Base-by-base conservation (phyloP, 805 yeast genomes). In the Metschnikowia baotianmanensis region DNA sequence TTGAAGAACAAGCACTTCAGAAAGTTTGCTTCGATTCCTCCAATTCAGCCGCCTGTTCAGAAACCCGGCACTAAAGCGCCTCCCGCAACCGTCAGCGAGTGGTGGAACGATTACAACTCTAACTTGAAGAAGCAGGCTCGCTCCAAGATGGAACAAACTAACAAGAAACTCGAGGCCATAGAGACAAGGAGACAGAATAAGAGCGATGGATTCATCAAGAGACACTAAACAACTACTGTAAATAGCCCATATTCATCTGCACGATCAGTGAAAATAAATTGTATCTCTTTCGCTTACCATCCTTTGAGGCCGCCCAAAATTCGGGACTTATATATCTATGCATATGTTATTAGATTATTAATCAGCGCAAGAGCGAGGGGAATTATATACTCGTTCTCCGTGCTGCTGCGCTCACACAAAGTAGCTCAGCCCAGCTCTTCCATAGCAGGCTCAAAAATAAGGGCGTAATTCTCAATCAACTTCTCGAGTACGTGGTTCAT, bases 1-100 rank as follows among this genome's bases (percentile, higher is more conserved):
- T 71, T 93, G 54, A 80, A 83, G 61, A 75, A 71, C 46, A 64
- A 74, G 38, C 50, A 62, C 40, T 77, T 86, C 55, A 77, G 97
- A 65, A 69, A 67, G 29, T 44, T 65, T 39, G 62, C 78, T 22
- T 76, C 78, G 10, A 68, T 86, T 52, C 78, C 88, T 2, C 82
- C 82, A 11, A 71, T 85, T 48, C 78, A 77, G 29, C 72, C 77
- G 30, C 74, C 83, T 17, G 75, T 76, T 22, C 57, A 59, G 4
- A 51, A 50, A n/a, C 56, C 58, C 2, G 61, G 59, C 6, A 49
- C 58, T 19, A 53, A 49, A 26, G 58, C 58, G 10, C 58, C 58
- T 2, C 64, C 67, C 4, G 55, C 62, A 24, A 62, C 66, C 10
- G 45, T 68, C 7, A 52, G 64, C 17, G 73, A 67, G 40, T 65